phyloP scores from a whole-genome alignment of 768 basidiomycete genomes.

The Hericium rajendrae region DNA sequence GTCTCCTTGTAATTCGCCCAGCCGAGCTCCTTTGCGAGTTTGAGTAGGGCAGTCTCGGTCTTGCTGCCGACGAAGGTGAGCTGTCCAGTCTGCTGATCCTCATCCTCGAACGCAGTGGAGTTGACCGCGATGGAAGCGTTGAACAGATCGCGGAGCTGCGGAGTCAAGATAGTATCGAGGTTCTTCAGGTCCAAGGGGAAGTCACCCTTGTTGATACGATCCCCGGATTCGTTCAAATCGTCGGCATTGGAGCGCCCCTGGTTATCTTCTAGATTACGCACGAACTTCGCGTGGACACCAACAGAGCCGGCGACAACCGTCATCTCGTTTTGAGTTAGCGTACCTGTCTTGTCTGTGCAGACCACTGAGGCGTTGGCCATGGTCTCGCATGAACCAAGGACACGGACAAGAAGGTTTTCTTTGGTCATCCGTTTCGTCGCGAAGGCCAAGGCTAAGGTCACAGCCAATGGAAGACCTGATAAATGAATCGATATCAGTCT shows the following conservation, averaged over 20 bases:
- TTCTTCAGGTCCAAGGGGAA: constrained; percentile 79
- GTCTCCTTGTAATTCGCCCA: constrained; percentile 68
- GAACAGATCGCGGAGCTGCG: constrained; percentile 53
- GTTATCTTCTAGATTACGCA: constrained; percentile 66
- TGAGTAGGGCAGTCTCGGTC: constrained; percentile 87
- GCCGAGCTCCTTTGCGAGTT: constrained; percentile 70
- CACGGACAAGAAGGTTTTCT: constrained; percentile 90
- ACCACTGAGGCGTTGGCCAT: constrained; percentile 98
- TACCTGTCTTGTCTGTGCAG: constrained; percentile 95
- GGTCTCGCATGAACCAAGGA: constrained; percentile 94
- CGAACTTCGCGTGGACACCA: constrained; percentile 92
- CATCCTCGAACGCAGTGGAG: constrained; percentile 90
- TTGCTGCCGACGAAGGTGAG: constrained; percentile 79
- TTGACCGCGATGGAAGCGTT: constrained; percentile 86
- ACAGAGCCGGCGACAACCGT: constrained; percentile 92
- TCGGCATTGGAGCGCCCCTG: constrained; percentile 61
- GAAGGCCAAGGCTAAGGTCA: constrained; percentile 92
- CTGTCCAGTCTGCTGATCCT: constrained; percentile 48
- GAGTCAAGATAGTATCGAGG: constrained; percentile 55
- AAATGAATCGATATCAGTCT: constrained; percentile 3
- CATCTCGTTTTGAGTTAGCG: constrained; percentile 93
- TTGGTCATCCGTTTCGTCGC: constrained; percentile 98
- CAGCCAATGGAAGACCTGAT: constrained; percentile 83
- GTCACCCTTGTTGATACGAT: constrained; percentile 49
- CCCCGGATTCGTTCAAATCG: constrained; percentile 27